Base-by-base conservation (phyloP, 441 rosid species). In the Dalechampia spathulata region DNA sequence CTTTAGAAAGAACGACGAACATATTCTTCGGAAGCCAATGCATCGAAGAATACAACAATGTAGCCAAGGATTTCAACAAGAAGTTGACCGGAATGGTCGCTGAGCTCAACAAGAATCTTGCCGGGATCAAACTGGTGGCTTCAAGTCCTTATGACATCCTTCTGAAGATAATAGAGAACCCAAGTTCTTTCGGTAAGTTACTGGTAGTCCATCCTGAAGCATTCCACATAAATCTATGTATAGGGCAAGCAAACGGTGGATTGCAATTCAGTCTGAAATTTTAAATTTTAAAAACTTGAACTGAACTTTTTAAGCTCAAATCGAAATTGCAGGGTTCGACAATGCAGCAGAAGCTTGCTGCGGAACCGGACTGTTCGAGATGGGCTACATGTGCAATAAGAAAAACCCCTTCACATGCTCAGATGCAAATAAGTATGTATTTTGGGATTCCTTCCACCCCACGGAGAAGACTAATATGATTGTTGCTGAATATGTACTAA, bases 381-480 rank as follows among this genome's bases (percentile, higher is more conserved):
- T 67, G 72, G 68, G 85, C 6, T 69, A 68, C 37, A 36, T 82
- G 44, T 80, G 92, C 62, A 77, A 69, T 19, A 75, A 3, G 25
- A 45, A 55, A 28, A 72, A 52, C 55, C 77, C 78, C 28, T 63
- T 76, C 30, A 78, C 85, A 14, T 84, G 92, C 52, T 20, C 73
- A 39, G 89, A 84, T 65, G 87, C 87, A 2, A 68, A 65, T 39
- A 78, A 78, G 45, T 79, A 62, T 34, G 77, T 83, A 6, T 81
- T 86, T 15, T 82, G 95, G 92, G 92, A 83, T 65, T 57, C 89
- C 17, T 63, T 84, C 65, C 95, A 86, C 39, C 89, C 87, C 1
- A 73, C 85, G 6, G 78, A 82, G 49, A 80, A 34, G 58, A 60
- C 89, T 60, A 73, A 78, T 58, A 36, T 61, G 63, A 64, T 83